These are phyloP conservation scores for Penicillium pulvis DNA, from an alignment of 495 filamentous ascomycete species.

Conservation along the genomic window DNA sequence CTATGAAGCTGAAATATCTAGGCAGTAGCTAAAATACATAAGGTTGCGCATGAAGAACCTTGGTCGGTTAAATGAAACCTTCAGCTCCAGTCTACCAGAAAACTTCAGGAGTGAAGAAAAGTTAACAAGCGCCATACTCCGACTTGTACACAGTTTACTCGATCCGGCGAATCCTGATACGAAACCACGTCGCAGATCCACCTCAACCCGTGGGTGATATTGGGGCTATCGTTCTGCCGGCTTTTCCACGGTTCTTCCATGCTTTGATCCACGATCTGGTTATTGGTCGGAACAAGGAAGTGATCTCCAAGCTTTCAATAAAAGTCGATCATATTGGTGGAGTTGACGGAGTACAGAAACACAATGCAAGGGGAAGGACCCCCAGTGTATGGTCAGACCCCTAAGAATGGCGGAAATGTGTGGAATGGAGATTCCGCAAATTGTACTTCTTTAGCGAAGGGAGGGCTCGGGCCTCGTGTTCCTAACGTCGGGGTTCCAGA, in stretches of 20 bases:
- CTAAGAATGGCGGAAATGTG: not conserved
- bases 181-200: not conserved
- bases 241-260: constrained; percentile 3
- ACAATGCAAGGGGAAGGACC: constrained; percentile 3
- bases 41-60: too few species aligned
- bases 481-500: not conserved
- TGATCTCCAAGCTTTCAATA: constrained; percentile 5
- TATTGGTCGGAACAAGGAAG: not conserved
- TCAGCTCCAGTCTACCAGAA: not conserved
- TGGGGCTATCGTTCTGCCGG: not conserved
- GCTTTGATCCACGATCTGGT: not conserved
- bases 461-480: constrained; percentile 3
- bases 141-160: constrained; percentile 4
- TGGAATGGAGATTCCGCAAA: not conserved
- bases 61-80: not conserved
- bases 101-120: not conserved
- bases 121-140: not conserved
- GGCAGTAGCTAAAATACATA: too few species aligned
- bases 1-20: too few species aligned
- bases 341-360: not conserved
- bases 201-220: not conserved
- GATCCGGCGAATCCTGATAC: not conserved
- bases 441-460: not conserved
- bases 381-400: not conserved
- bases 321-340: constrained; percentile 2